Evolutionary conservation across 441 rosid species (phyloP).

Genomic region (Populus tomentosa): DNA sequence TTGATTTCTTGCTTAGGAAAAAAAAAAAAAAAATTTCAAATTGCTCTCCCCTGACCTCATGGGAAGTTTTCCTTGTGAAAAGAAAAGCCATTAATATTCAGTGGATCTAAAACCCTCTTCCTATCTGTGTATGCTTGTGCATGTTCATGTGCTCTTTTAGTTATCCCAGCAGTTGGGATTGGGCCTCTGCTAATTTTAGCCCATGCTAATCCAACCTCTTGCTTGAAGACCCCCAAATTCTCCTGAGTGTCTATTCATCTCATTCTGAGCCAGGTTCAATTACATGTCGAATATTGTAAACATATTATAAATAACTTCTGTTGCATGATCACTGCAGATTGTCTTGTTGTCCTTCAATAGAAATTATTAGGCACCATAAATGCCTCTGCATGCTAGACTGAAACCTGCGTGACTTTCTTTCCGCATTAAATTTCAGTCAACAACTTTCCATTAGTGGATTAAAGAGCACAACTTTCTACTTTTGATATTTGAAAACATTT

Average conservation of each 20-base stretch:
- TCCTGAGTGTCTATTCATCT: not conserved
- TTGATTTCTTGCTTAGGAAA: not conserved
- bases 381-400: not conserved
- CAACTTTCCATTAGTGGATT: constrained; percentile 1
- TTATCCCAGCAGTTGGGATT: not conserved
- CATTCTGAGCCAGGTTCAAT: not conserved
- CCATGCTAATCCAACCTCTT: not conserved
- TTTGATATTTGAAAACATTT: constrained; percentile 5
- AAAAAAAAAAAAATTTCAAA: not conserved
- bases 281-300: not conserved
- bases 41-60: not conserved
- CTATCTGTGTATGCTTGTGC: not conserved
- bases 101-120: not conserved
- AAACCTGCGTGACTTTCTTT: not conserved
- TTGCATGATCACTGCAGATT: not conserved
- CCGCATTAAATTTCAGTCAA: not conserved
- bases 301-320: not conserved
- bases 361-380: not conserved
- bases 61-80: not conserved
- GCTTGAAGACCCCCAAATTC: not conserved
- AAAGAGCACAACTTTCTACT: constrained; percentile 3
- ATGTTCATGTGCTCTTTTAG: not conserved
- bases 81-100: not conserved
- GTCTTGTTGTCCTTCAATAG: not conserved
- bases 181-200: not conserved